A percentile compares a stretch with the other conserved stretches of the same genome.
Conservation (phyloP, 805 yeast genomes). For the Suhomyces pyralidae region DNA sequence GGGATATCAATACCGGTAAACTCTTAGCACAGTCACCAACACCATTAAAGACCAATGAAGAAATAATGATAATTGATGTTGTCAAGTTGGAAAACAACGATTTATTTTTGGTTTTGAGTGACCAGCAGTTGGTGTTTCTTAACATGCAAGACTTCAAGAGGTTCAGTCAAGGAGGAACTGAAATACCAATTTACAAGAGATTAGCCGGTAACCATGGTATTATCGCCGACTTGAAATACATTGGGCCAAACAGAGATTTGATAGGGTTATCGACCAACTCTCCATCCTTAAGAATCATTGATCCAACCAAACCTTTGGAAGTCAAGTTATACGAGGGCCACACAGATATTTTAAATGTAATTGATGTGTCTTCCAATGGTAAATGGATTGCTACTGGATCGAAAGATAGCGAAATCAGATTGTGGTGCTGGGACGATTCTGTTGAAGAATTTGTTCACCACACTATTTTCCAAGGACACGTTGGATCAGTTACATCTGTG, state of each 20-base stretch:
- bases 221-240: slow-evolving; percentile 81
- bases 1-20: slow-evolving; percentile 53
- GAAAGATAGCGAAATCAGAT: slow-evolving; percentile 79
- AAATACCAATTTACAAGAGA: slow-evolving; percentile 46
- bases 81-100: slow-evolving; percentile 33
- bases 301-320: slow-evolving; percentile 57
- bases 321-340: slow-evolving; percentile 76
- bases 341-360: slow-evolving; percentile 73
- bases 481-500: slow-evolving; percentile 80
- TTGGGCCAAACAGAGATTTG: slow-evolving; percentile 55
- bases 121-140: slow-evolving; percentile 70
- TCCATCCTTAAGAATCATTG: slow-evolving; percentile 76
- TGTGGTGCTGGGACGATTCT: slow-evolving; percentile 68
- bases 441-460: slow-evolving; percentile 39
- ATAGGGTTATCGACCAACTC: slow-evolving; percentile 93
- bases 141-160: slow-evolving; percentile 24
- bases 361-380: slow-evolving; percentile 80
- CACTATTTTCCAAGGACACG: slow-evolving; percentile 80
- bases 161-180: slow-evolving; percentile 13
- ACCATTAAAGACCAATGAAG: slow-evolving; percentile 65
- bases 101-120: slow-evolving; percentile 64
- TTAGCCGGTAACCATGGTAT: slow-evolving; percentile 96
- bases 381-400: slow-evolving; percentile 89
- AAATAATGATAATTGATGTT: slow-evolving; percentile 65
- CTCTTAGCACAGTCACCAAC: slow-evolving; percentile 43